Evolutionary conservation across 2,329 filamentous ascomycete genomes (phyloP), one percentile per base, ranked within the genome.

Genomic region (Paecilomyces sp.): DNA sequence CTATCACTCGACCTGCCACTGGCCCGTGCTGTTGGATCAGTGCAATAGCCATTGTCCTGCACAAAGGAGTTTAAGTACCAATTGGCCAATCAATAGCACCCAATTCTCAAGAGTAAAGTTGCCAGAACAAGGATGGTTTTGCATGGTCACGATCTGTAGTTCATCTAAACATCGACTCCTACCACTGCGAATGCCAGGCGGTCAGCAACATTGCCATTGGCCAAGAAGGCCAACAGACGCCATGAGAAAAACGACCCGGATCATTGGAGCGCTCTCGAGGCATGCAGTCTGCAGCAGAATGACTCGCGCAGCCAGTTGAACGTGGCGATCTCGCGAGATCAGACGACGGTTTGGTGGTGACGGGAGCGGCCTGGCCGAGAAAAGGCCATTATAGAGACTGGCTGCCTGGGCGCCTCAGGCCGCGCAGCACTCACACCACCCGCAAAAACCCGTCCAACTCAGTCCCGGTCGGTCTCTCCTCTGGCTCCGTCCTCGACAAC

Each of bases 361-460:
- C 33, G 34, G 24, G 55, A 50, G 24, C 41, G 24, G 55, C 33
- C 25, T 51, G 11, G 12, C 41, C 55, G 33, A 50, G 34, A 57
- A 57, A 31, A 57, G 31, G 9, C 22, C 22, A 34, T 18, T 22
- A 22, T 22, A 22, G 22, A 22, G 52, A 58, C 55, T 12, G 11
- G 57, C 25, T 31, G 61, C 61, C 51, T 53, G 8, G 15, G 11
- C 25, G 51, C 51, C 61, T 63, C 47, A 63, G 61, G 61, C 61
- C 50, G 34, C 15, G 5, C n/a, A 25, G 18, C 31, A 51, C 50
- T 63, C 61, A 63, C 61, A 63, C 61, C 61, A 63, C 61, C 61
- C 61, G 61, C 61, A 60, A 63, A 63, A 63, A 60, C 60, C 61
- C 61, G 61, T 56, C 51, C 51, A 53, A 53, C 51, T 53, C 51